Evolutionary conservation across 495 filamentous ascomycete genomes (phyloP), one percentile per base, ranked within the genome.

Genomic region (Neurospora sp.): DNA sequence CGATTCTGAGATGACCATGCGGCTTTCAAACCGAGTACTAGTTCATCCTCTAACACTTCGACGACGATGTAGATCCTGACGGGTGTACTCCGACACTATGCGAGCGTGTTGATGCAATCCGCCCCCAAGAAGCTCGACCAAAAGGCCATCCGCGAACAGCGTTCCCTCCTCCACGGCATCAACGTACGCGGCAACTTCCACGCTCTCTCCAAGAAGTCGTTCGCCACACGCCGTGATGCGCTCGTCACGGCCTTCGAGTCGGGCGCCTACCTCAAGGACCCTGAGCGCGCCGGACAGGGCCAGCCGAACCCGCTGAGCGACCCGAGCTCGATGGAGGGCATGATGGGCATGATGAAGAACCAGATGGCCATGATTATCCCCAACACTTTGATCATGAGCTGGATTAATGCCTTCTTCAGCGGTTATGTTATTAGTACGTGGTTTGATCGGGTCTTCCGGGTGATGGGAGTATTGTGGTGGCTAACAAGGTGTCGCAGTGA

Each of bases 321-420:
- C 82, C 96, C 96, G n/a, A 92, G 91, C 70, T 94, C 93, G 70
- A 99, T 98, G 96, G 96, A 98, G 79, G 94, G 93, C 73, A 98
- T 98, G 95, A 98, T 98, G 96, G 95, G 95, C 73, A 97, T 97
- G 94, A 93, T 98, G 90, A 99, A 98, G 89, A 94, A 94, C 71
- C 97, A 99, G 79, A 97, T 99, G 93, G 94, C 95, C 76, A 98
- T 97, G 96, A 98, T 99, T 87, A 93, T 99, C 49, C 96, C 96
- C 69, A 97, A 99, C 82, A 98, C 95, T 5, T 82, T 98, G 82
- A 98, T 98, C 76, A 99, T 99, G 96, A 93, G 96, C 71, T 99
- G 96, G 96, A 98, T 99, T 78, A 99, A 98, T 85, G 94, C 96
- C 0, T 98, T 98, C 82, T 99, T 99, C 78, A 94, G 92, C 54